Conservation (phyloP, 2,329 filamentous ascomycete genomes). For the Rosellinia necatrix region DNA sequence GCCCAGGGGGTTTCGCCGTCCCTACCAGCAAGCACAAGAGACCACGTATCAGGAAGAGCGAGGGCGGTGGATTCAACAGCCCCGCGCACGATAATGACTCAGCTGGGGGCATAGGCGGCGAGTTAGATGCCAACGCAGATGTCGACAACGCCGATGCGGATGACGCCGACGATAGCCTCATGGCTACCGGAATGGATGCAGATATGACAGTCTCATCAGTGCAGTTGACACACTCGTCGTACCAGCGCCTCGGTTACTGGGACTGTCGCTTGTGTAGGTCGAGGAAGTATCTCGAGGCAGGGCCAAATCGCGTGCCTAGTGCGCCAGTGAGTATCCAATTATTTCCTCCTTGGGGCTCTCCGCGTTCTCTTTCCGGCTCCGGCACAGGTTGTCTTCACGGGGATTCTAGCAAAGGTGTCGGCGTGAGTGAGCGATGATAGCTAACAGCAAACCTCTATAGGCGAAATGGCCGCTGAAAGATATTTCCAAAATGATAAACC, state of each 20-base stretch:
- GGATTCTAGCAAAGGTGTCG: too few relatives aligned
- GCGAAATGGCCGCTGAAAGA: constrained; percentile 53
- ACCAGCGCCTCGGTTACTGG: constrained; percentile 53
- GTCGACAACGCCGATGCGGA: too few relatives aligned
- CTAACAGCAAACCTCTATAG: constrained; percentile 10
- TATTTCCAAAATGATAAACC: constrained; percentile 52
- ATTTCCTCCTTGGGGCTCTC: not conserved
- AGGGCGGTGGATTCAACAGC: not conserved
- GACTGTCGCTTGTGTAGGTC: constrained; percentile 51
- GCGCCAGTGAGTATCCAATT: constrained; percentile 41
- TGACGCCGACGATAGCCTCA: constrained; percentile 18
- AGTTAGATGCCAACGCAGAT: constrained; percentile 5
- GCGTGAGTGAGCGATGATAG: not conserved
- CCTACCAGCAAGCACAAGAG: constrained; percentile 27
- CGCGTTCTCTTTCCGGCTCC: not conserved
- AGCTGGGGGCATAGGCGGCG: constrained; percentile 21
- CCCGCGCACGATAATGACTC: constrained; percentile 19
- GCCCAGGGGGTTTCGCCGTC: constrained; percentile 12
- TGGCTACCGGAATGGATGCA: constrained; percentile 7
- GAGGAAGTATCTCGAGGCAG: constrained; percentile 49
- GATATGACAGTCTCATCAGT: constrained; percentile 12
- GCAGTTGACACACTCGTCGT: constrained; percentile 26
- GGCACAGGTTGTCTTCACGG: not conserved
- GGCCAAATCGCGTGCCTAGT: constrained; percentile 47
- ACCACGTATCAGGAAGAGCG: constrained; percentile 21